Percentiles rank a stretch among this genome's conserved stretches.
Evolutionary conservation across 208 protist genomes (phyloP).

Genomic region (Trypanosoma melophagium): DNA sequence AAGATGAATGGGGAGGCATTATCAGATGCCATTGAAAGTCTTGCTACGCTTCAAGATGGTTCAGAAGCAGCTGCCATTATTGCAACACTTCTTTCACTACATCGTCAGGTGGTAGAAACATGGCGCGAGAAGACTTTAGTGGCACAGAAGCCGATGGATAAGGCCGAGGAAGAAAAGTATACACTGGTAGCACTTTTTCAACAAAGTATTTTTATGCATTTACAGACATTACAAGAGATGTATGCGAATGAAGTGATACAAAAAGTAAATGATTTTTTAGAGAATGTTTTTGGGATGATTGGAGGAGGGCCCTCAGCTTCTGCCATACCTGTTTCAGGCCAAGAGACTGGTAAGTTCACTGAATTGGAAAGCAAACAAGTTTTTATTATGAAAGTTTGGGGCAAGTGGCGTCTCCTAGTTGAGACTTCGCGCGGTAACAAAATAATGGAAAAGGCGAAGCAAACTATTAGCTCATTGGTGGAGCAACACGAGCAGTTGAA

Average conservation of each 20-base stretch:
- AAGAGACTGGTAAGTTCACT: neutral
- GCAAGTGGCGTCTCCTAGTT: slow-evolving; percentile 11
- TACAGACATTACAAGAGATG: neutral
- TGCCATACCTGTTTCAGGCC: too few relatives aligned
- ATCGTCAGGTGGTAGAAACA: slow-evolving; percentile 16
- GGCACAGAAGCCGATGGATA: neutral
- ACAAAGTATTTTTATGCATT: neutral
- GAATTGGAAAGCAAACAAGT: neutral
- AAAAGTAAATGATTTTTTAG: slow-evolving; percentile 3
- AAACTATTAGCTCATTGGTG: slow-evolving; percentile 9
- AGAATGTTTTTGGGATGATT: neutral
- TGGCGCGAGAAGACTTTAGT: neutral
- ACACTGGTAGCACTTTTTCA: neutral
- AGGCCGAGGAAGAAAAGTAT: neutral
- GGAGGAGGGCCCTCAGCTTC: neutral
- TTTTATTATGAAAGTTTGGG: slow-evolving; percentile 5
- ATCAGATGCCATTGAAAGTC: slow-evolving; percentile 16
- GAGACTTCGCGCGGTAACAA: neutral
- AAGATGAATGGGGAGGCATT: neutral
- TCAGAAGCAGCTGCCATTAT: slow-evolving; percentile 25
- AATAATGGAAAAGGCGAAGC: neutral
- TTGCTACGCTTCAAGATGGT: slow-evolving; percentile 10
- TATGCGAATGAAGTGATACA: neutral
- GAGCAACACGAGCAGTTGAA: slow-evolving; percentile 19
- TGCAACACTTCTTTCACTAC: slow-evolving; percentile 16